Base-by-base conservation (phyloP, 2,329 filamentous ascomycete species). In the Conoideocrella luteorostrata region DNA sequence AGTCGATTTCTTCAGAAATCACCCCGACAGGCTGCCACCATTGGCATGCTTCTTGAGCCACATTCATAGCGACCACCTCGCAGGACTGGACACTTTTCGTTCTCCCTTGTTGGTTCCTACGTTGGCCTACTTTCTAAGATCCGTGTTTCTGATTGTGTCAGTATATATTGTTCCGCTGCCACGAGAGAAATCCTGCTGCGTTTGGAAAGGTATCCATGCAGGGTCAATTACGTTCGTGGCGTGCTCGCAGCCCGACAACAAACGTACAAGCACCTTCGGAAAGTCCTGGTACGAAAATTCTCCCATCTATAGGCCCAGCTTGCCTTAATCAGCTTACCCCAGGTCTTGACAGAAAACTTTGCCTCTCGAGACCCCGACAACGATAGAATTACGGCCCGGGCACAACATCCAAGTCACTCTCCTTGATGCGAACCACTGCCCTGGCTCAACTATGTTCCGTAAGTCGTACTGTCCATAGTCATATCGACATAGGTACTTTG, bases 381-480 rank as follows among this genome's bases (percentile, higher is more conserved):
- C 68, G 4, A 78, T 97, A 37, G 87, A 95, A 55, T 71, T 96
- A 3, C 72, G 71, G 2, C 86, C 83, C 0, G 77, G 78, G 1
- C 74, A 76, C 37, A 68, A 66, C n/a, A 80, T 96, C 20, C 80
- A 82, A 37, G 87, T 95, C 15, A 96, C 89, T 0, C 70, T 96
- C 0, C 78, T 96, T 41, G 85, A 95, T 66, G 89, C 91, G 2
- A 96, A 97, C 54, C 91, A 96, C 59, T 97, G 91, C 55, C 77
- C 84, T 1, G 90, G 91, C 0, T 82, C 88, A 15, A 88, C 93
- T 15, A 95, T 95, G 88, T 96, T 96, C 57, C 69, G 77, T 80
- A 59, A 51, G 75, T 61, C 1, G 5, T 2, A 15, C 9, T 1
- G 2, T 2, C 12, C 39, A 7, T 5, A 20, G 4, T 7, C 17